phyloP scores from a whole-genome alignment of 2,329 filamentous ascomycete species.

The Colletotrichum tropicicola region DNA sequence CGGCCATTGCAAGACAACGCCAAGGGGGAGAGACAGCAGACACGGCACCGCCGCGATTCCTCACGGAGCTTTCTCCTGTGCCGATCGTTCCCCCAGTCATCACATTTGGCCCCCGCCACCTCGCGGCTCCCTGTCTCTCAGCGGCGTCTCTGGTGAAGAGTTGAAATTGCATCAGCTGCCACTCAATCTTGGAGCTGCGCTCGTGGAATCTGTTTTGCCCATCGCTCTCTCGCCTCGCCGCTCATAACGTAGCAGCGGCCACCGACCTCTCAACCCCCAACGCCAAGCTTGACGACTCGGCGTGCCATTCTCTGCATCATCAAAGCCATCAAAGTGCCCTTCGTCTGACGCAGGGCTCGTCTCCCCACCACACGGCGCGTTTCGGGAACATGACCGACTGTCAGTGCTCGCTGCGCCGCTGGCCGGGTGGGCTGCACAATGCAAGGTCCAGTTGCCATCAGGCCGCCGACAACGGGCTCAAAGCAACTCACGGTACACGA shows the following conservation, averaged over 20 bases:
- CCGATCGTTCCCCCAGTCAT: neutral
- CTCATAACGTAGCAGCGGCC: neutral
- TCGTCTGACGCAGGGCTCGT: neutral
- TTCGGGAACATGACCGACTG: constrained; percentile 3
- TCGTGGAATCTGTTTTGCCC: neutral
- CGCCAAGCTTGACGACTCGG: neutral
- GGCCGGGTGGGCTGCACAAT: neutral
- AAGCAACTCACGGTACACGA: neutral
- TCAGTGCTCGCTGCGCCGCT: neutral
- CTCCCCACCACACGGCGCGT: neutral
- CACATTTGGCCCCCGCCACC: neutral
- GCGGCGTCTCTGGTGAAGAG: constrained; percentile 1
- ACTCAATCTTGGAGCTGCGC: constrained; percentile 11
- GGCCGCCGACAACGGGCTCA: neutral
- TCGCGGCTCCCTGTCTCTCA: neutral
- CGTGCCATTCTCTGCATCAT: too few relatives aligned
- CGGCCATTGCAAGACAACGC: too few relatives aligned
- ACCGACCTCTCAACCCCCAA: neutral
- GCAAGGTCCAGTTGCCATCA: neutral
- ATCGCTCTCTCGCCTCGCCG: constrained; percentile 17
- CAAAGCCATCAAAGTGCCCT: too few relatives aligned
- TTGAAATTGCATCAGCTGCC: constrained; percentile 23
- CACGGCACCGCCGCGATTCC: too few relatives aligned
- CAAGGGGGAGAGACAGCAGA: too few relatives aligned
- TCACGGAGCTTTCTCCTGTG: neutral